These are phyloP conservation scores for Fusarium pseudoanthophilum DNA, from an alignment of 2,329 filamentous ascomycete genomes.

Conservation along the genomic window DNA sequence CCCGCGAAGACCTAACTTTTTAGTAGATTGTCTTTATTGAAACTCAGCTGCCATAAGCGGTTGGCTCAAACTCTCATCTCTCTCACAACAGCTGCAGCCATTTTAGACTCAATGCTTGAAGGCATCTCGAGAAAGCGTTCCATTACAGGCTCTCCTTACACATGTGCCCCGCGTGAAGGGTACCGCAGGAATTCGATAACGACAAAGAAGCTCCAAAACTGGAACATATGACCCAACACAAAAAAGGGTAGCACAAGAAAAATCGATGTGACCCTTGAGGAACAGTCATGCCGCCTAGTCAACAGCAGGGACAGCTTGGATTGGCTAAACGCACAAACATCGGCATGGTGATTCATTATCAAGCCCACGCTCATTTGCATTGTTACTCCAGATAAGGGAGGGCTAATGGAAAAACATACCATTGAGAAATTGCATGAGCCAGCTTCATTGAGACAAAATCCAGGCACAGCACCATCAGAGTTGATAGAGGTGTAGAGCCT, in stretches of 20 bases:
- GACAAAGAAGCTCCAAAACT: constrained; percentile 11
- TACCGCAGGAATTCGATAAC: constrained; percentile 29
- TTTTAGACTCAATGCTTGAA: not conserved
- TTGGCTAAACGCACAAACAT: constrained; percentile 5
- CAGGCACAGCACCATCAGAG: constrained; percentile 13
- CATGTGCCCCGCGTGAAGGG: not conserved
- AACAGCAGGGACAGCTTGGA: constrained; percentile 11
- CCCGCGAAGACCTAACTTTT: constrained; percentile 4
- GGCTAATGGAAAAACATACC: constrained; percentile 24
- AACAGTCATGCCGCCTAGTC: constrained; percentile 21
- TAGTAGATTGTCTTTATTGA: not conserved
- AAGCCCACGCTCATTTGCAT: constrained; percentile 10
- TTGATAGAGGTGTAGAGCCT: constrained; percentile 17
- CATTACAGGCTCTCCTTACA: constrained; percentile 1
- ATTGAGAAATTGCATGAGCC: constrained; percentile 19
- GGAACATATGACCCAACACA: constrained; percentile 24
- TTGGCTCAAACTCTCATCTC: constrained; percentile 11
- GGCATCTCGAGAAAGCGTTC: constrained; percentile 9
- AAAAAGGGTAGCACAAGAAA: constrained; percentile 26
- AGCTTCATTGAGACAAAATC: constrained; percentile 9
- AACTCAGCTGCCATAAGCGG: constrained; percentile 25
- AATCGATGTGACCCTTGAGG: constrained; percentile 25
- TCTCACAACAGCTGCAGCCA: not conserved
- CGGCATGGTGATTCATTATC: constrained; percentile 40
- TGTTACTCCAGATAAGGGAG: constrained; percentile 32